Percentiles rank a stretch among this genome's conserved stretches.
Conservation (phyloP, 176 grass and related monocot genomes). For the Otatea glauca region DNA sequence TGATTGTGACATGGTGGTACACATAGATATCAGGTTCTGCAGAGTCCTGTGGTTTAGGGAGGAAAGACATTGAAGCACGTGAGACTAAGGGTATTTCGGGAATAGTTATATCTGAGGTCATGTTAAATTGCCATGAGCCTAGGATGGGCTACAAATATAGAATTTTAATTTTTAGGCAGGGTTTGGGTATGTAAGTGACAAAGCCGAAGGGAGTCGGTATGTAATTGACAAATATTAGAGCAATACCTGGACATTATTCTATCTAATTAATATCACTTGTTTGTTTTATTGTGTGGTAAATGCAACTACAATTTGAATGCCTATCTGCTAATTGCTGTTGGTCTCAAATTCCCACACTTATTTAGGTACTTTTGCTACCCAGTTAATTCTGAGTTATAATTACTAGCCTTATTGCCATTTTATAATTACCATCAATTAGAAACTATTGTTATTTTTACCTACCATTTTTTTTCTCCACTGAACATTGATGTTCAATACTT, state of each 20-base stretch:
- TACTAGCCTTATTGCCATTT: neutral
- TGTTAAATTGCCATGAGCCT: neutral
- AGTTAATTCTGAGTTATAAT: neutral
- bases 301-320: neutral
- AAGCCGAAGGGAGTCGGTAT: neutral
- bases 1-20: neutral
- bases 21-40: neutral
- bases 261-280: slow-evolving; percentile 1
- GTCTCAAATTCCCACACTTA: neutral
- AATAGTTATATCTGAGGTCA: neutral
- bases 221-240: neutral
- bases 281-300: neutral
- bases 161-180: neutral
- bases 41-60: neutral
- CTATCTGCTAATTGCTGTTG: slow-evolving; percentile 2
- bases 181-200: neutral
- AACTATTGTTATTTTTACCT: neutral
- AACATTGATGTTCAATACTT: neutral
- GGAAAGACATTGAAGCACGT: neutral
- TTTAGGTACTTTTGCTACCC: neutral
- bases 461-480: neutral
- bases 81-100: neutral
- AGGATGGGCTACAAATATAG: neutral
- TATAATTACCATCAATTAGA: neutral
- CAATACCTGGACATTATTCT: neutral